Evolutionary conservation across 108 stramenopile genomes (phyloP).

Genomic region (Mediolabrus comicus): DNA sequence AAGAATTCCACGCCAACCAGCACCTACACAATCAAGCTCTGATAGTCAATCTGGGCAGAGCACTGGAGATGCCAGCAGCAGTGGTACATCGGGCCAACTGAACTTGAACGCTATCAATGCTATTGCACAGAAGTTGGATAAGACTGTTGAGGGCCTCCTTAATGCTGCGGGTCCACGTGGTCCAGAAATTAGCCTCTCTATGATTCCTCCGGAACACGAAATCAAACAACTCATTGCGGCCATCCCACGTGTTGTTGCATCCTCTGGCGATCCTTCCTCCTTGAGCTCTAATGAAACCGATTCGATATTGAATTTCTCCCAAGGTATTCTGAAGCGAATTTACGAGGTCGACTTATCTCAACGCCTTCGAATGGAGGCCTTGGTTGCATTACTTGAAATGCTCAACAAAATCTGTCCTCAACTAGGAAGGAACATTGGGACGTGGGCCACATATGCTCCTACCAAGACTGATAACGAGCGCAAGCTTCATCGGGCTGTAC

Average conservation of each 20-base stretch:
- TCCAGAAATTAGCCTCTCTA: constrained; percentile 78
- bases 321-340: constrained; percentile 95
- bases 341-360: constrained; percentile 89
- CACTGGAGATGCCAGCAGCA: constrained; percentile 8
- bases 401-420: constrained; percentile 82
- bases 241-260: constrained; percentile 77
- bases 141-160: constrained; percentile 70
- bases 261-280: constrained; percentile 44
- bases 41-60: constrained; percentile 5
- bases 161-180: constrained; percentile 80
- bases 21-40: constrained; percentile 36
- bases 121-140: constrained; percentile 77
- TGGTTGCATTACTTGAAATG: constrained; percentile 86
- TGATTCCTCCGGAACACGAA: constrained; percentile 93
- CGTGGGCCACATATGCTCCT: constrained; percentile 92
- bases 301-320: constrained; percentile 87
- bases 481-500: constrained; percentile 87
- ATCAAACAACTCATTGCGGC: constrained; percentile 85
- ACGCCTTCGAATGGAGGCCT: constrained; percentile 84
- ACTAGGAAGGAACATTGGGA: constrained; percentile 85
- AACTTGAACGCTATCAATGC: constrained; percentile 71
- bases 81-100: constrained; percentile 40
- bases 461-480: constrained; percentile 84
- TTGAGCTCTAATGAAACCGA: constrained; percentile 79
- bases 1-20: constrained; percentile 77